Evolutionary conservation across 1,139 yeast genomes (phyloP).

Genomic region (Suhomyces atakaporum): DNA sequence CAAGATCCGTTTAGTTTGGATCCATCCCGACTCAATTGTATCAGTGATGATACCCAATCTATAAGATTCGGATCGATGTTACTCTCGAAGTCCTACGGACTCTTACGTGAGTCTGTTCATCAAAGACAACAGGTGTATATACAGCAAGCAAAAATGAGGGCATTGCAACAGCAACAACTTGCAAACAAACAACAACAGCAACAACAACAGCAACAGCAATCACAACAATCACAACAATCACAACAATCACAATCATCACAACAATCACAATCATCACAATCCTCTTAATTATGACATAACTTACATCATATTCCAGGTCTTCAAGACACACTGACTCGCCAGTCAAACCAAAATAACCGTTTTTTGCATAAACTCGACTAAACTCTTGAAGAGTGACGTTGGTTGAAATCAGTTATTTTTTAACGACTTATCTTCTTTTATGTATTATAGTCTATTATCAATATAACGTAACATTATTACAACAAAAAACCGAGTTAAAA

Average conservation of each 20-base stretch:
- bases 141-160: constrained; percentile 50
- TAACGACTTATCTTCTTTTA: constrained; percentile 12
- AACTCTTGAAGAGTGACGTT: constrained; percentile 10
- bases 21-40: constrained; percentile 71
- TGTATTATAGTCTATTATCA: constrained; percentile 13
- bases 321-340: no score
- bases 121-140: constrained; percentile 46
- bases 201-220: constrained; percentile 35
- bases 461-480: constrained; percentile 5
- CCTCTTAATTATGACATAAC: constrained; percentile 1
- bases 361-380: constrained; percentile 4
- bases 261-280: constrained; percentile 3
- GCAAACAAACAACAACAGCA: constrained; percentile 47
- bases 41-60: constrained; percentile 83
- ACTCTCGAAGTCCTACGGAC: constrained; percentile 79
- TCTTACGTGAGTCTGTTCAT: constrained; percentile 54
- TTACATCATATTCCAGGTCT: not conserved
- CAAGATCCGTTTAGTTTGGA: constrained; percentile 62
- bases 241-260: constrained; percentile 27
- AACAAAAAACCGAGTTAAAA: not conserved
- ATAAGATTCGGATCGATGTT: constrained; percentile 92
- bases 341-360: constrained; percentile 3
- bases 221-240: constrained; percentile 9
- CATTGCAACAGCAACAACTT: constrained; percentile 44
- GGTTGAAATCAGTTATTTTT: constrained; percentile 6